Evolutionary conservation across 208 protist species (phyloP).

Genomic region (Paratrypanosoma confusum): DNA sequence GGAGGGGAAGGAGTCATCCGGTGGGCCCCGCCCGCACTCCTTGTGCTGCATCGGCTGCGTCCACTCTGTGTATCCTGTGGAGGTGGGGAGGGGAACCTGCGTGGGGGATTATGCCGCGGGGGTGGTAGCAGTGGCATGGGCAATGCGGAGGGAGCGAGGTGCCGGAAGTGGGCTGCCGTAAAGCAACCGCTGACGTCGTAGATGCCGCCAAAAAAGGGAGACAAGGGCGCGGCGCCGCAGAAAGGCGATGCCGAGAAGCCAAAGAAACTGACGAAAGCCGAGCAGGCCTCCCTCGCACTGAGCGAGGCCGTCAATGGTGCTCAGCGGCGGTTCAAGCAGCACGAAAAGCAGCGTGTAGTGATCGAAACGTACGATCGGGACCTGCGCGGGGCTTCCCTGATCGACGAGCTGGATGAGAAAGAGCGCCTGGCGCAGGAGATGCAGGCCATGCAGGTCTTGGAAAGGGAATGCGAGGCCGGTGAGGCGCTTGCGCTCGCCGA

Average conservation of each 20-base stretch:
- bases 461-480: conserved; percentile 22
- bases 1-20: no score
- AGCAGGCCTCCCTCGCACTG: conserved; percentile 39
- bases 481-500: conserved; percentile 63
- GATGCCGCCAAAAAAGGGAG: no score
- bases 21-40: no score
- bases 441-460: conserved; percentile 19
- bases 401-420: conserved; percentile 40
- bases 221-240: conserved; percentile 1
- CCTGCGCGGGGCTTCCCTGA: conserved; percentile 25
- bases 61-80: no score
- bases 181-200: no score
- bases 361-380: conserved; percentile 47
- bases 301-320: conserved; percentile 43
- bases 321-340: conserved; percentile 69
- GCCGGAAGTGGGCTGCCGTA: no score
- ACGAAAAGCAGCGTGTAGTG: conserved; percentile 50
- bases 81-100: no score
- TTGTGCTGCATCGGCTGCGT: no score
- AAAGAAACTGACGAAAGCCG: conserved; percentile 31
- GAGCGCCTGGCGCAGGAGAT: conserved; percentile 52
- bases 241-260: conserved; percentile 33
- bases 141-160: no score
- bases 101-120: no score
- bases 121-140: no score